A percentile compares a stretch with the other conserved stretches of the same genome.
These are phyloP conservation scores for Pichia thaimueangensis DNA, from an alignment of 805 yeast genomes.

Conservation along the genomic window DNA sequence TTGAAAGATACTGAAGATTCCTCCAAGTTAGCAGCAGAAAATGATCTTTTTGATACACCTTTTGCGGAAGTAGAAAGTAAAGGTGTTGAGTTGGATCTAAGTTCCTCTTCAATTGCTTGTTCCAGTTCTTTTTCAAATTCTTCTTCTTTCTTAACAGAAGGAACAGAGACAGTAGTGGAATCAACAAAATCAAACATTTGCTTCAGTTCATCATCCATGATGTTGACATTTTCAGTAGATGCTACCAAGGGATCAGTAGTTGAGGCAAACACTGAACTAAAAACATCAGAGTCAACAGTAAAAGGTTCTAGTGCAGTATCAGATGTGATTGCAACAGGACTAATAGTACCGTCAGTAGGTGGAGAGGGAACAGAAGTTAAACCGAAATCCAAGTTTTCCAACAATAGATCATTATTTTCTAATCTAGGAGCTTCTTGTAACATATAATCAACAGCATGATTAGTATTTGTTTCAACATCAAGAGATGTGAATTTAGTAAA, in stretches of 20 bases:
- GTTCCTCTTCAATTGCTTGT: background rate
- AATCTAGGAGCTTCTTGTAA: conserved; percentile 7
- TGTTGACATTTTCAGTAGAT: conserved; percentile 18
- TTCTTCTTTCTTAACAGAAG: conserved; percentile 7
- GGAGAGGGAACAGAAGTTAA: background rate
- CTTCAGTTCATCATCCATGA: conserved; percentile 9
- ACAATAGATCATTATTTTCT: conserved; percentile 8
- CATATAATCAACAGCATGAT: conserved; percentile 1
- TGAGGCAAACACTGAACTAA: conserved; percentile 44
- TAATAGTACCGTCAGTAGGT: background rate
- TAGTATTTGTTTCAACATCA: background rate
- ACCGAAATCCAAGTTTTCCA: conserved; percentile 8
- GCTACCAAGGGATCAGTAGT: conserved; percentile 56
- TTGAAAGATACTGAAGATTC: conserved; percentile 21
- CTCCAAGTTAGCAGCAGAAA: conserved; percentile 15
- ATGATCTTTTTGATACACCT: conserved; percentile 20
- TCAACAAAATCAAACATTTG: conserved; percentile 7
- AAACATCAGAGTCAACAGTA: conserved; percentile 45
- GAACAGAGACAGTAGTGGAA: background rate
- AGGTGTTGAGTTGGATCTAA: conserved; percentile 12
- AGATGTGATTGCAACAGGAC: conserved; percentile 17
- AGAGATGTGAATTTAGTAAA: conserved; percentile 21
- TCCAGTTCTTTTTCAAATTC: background rate
- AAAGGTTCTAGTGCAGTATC: conserved; percentile 36
- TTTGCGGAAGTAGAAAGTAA: conserved; percentile 1